Evolutionary conservation across 176 grass and related monocot genomes (phyloP).

Genomic region (Leersia perrieri): DNA sequence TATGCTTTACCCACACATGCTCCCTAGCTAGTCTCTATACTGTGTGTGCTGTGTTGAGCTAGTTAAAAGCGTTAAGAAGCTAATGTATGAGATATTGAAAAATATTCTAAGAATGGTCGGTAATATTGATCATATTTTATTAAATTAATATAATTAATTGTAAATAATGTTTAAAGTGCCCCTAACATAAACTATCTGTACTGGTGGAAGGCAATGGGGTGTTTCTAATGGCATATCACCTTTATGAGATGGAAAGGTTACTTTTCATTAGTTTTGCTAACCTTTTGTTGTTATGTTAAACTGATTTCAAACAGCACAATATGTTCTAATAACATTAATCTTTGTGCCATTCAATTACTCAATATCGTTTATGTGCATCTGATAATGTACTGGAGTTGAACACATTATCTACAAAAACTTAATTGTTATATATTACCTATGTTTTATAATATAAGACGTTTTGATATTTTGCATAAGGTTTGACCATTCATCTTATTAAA

Average conservation of each 20-base stretch:
- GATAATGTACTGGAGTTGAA: background rate
- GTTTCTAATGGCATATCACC: background rate
- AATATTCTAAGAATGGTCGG: background rate
- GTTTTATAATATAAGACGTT: no score
- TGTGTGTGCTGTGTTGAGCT: slow-evolving; percentile 7
- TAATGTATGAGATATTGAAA: slow-evolving; percentile 21
- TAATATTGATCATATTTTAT: background rate
- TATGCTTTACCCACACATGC: slow-evolving; percentile 34
- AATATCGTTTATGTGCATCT: background rate
- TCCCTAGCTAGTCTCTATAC: slow-evolving; percentile 1
- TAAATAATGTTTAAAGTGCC: slow-evolving; percentile 2
- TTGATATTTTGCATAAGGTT: no score
- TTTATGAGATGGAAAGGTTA: background rate
- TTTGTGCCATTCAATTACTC: background rate
- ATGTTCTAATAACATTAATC: background rate
- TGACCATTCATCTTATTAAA: no score
- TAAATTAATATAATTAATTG: background rate
- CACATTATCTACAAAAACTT: background rate
- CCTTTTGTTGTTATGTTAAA: background rate
- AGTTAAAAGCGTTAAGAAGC: background rate
- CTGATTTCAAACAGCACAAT: background rate
- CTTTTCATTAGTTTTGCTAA: background rate
- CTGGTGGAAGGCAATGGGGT: background rate
- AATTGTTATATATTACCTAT: background rate
- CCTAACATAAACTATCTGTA: background rate